These are phyloP conservation scores for Tricholoma flavovirens DNA, from an alignment of 768 basidiomycete genomes.

Conservation along the genomic window DNA sequence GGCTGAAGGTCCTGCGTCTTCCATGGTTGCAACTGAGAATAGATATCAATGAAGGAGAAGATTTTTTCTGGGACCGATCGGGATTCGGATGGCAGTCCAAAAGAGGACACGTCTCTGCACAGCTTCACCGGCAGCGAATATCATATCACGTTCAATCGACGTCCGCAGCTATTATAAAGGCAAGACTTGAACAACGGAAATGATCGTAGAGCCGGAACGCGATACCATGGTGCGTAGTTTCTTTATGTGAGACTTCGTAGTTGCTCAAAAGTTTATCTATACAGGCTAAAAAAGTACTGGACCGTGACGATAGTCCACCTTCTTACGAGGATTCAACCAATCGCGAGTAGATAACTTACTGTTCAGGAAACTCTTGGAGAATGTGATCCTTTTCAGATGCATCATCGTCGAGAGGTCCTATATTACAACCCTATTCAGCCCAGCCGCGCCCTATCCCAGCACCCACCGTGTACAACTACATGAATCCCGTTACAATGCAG, in stretches of 20 bases:
- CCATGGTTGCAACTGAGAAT: constrained; percentile 18
- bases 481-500: constrained; percentile 55
- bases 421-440: constrained; percentile 13
- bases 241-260: background rate
- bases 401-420: background rate
- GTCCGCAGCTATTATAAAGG: constrained; percentile 11
- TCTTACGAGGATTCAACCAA: constrained; percentile 33
- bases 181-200: constrained; percentile 1
- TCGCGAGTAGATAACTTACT: constrained; percentile 18
- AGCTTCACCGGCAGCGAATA: background rate
- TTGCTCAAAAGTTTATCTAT: constrained; percentile 2
- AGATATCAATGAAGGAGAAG: constrained; percentile 15
- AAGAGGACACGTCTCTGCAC: constrained; percentile 6
- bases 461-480: constrained; percentile 63
- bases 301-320: constrained; percentile 45
- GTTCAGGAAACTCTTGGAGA: background rate
- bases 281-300: constrained; percentile 15
- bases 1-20: constrained; percentile 24
- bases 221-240: constrained; percentile 20
- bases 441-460: constrained; percentile 14
- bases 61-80: constrained; percentile 11
- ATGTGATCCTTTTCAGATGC: background rate
- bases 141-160: background rate
- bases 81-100: constrained; percentile 10
- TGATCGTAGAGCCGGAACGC: constrained; percentile 24